Conservation (phyloP, 352 stramenopile genomes). For the Globisporangium ultimum region DNA sequence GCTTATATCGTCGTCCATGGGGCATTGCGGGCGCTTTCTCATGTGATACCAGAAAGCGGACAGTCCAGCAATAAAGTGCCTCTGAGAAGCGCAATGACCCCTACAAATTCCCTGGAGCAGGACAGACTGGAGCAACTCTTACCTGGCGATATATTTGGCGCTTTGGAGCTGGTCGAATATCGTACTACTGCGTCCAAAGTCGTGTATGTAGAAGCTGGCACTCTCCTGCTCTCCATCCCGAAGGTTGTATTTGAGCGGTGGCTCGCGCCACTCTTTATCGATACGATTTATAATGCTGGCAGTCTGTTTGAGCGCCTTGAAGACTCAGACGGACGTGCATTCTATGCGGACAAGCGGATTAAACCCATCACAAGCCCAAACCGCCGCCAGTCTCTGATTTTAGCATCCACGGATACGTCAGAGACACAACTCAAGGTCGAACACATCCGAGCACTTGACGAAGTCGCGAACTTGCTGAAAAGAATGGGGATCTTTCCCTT, state of each 20-base stretch:
- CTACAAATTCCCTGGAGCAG: not conserved
- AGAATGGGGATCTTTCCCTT: slow-evolving; percentile 31
- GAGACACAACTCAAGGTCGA: not conserved
- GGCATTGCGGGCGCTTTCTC: slow-evolving; percentile 9
- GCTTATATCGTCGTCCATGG: slow-evolving; percentile 39
- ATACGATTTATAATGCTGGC: slow-evolving; percentile 38
- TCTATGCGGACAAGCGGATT: not conserved
- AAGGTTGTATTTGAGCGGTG: slow-evolving; percentile 38
- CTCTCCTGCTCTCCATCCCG: slow-evolving; percentile 35
- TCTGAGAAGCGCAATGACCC: not conserved
- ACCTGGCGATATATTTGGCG: slow-evolving; percentile 37
- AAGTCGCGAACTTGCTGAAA: slow-evolving; percentile 33
- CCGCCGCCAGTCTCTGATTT: not conserved
- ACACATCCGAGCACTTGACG: slow-evolving; percentile 18
- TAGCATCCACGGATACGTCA: not conserved
- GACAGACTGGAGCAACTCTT: slow-evolving; percentile 15
- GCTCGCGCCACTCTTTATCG: slow-evolving; percentile 25
- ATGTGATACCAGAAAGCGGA: not conserved
- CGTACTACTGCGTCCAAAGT: not conserved
- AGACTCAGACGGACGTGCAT: not conserved
- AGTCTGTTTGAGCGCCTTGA: slow-evolving; percentile 30
- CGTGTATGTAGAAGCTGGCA: slow-evolving; percentile 31
- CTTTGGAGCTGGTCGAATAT: slow-evolving; percentile 20
- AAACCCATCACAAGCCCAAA: not conserved
- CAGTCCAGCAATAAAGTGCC: not conserved